Conservation (phyloP, 352 stramenopile genomes). For the Phytopythium helicoides region DNA sequence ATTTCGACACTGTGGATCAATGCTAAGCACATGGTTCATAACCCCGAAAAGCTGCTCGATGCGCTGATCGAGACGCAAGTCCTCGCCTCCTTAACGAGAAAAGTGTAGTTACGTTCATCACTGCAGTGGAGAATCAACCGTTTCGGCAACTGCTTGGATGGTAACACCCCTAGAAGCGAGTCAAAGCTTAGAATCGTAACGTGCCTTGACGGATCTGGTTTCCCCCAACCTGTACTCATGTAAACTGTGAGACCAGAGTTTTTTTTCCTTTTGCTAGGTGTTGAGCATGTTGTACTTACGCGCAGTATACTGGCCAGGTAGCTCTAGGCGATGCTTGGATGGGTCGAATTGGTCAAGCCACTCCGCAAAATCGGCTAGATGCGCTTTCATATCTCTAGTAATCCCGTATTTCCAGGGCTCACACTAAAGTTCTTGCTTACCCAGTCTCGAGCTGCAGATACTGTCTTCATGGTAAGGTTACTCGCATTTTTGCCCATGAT, state of each 20-base stretch:
- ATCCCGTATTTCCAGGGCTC: slow-evolving; percentile 65
- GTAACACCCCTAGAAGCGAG: slow-evolving; percentile 71
- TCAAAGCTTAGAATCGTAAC: slow-evolving; percentile 73
- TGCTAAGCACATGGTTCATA: slow-evolving; percentile 88
- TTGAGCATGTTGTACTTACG: slow-evolving; percentile 31
- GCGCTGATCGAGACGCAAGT: slow-evolving; percentile 89
- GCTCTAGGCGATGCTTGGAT: slow-evolving; percentile 56
- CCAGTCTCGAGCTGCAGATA: slow-evolving; percentile 62
- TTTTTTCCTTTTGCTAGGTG: neutral
- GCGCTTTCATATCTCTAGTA: slow-evolving; percentile 77
- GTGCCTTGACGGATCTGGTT: slow-evolving; percentile 62
- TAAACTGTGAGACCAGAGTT: neutral
- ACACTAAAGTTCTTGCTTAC: slow-evolving; percentile 70
- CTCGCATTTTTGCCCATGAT: slow-evolving; percentile 65
- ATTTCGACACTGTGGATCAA: slow-evolving; percentile 61
- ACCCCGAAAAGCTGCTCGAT: slow-evolving; percentile 92
- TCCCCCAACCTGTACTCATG: slow-evolving; percentile 56
- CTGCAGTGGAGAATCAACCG: slow-evolving; percentile 78
- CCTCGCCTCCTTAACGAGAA: slow-evolving; percentile 90
- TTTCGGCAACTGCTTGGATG: slow-evolving; percentile 85
- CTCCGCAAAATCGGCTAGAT: slow-evolving; percentile 80
- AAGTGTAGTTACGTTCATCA: slow-evolving; percentile 81
- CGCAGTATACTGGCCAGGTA: slow-evolving; percentile 77
- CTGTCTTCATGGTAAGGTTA: slow-evolving; percentile 50
- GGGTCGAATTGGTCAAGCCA: slow-evolving; percentile 87